Conservation (phyloP, 805 yeast species). For the Hanseniaspora osmophila region DNA sequence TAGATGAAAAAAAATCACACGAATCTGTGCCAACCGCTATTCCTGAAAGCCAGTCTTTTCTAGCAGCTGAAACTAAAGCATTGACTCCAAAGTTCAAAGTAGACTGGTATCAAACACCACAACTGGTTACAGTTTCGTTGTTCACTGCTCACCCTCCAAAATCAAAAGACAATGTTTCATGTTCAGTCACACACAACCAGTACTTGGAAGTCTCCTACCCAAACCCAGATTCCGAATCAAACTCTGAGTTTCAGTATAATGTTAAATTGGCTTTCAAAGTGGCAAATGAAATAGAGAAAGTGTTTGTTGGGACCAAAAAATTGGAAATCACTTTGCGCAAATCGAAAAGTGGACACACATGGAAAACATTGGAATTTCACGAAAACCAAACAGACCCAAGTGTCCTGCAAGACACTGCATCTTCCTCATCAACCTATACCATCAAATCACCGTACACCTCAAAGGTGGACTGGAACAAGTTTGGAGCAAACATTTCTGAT, state of each 20-base stretch:
- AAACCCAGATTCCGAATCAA: constrained; percentile 31
- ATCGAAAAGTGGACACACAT: constrained; percentile 24
- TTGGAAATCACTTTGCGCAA: constrained; percentile 56
- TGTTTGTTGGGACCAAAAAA: constrained; percentile 43
- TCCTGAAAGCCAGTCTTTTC: not conserved
- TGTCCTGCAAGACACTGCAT: constrained; percentile 4
- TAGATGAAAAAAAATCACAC: not conserved
- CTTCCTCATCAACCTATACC: constrained; percentile 4
- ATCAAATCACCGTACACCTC: constrained; percentile 50
- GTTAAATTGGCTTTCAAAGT: constrained; percentile 28
- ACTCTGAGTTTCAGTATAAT: constrained; percentile 43
- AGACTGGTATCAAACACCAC: constrained; percentile 65
- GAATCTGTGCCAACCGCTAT: not conserved
- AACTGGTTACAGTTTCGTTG: constrained; percentile 47
- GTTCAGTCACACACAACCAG: constrained; percentile 11
- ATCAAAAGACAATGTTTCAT: constrained; percentile 27
- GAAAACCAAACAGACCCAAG: constrained; percentile 2
- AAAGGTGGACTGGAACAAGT: constrained; percentile 55
- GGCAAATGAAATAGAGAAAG: constrained; percentile 1
- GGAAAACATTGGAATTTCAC: constrained; percentile 35
- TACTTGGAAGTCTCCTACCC: constrained; percentile 19
- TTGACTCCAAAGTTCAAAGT: constrained; percentile 23
- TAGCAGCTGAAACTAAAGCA: too few species aligned
- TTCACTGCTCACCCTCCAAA: constrained; percentile 49
- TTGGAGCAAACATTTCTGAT: constrained; percentile 31